Base-by-base conservation (phyloP, 2,329 filamentous ascomycete genomes). In the Hymenotorrendiella dingleyae region DNA sequence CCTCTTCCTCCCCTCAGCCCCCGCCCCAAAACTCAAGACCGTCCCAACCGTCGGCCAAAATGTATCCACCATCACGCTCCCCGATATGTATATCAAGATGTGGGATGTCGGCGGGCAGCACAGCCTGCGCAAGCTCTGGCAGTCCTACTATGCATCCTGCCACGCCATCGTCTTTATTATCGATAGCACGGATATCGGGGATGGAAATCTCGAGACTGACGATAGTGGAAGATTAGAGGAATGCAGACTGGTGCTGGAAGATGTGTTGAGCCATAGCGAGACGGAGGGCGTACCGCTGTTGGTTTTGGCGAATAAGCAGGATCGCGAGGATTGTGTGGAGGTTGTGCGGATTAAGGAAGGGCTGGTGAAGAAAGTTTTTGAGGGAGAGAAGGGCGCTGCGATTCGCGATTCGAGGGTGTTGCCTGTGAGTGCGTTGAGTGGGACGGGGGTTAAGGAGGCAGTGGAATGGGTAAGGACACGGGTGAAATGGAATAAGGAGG, bases 151-250 rank as follows among this genome's bases (percentile, higher is more conserved):
- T 71, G 74, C 81, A 38, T 86, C 80, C 64, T 94, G 89, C 59
- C 93, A 98, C 64, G 93, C 93, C 54, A 95, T 98, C 58, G 87
- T 98, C 50, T 98, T 97, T 67, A 89, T 98, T 47, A 88, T 98
- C 58, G 93, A 98, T 68, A 91, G 84, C 63, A 88, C 88, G 32
- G 93, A 98, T 62, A 83, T 97, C 42, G 88, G 90, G 58, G 85
- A 95, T 65, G 85, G 86, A 26, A 49, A 49, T 14, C 38, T 60
- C 6, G 56, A 57, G 36, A 57, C 61, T 53, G 68, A 72, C 51
- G 67, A 63, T 53, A 62, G 58, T 23, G 71, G 83, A 14, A 73
- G 91, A 2, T 66, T 97, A 32, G 86, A 90, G 34, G 93, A 98
- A 71, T 97, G 93, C 63, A 77, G 86, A 22, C 70, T 89, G 32